Evolutionary conservation across 257 asterid genomes (phyloP).

Genomic region (Penstemon barbatus): DNA sequence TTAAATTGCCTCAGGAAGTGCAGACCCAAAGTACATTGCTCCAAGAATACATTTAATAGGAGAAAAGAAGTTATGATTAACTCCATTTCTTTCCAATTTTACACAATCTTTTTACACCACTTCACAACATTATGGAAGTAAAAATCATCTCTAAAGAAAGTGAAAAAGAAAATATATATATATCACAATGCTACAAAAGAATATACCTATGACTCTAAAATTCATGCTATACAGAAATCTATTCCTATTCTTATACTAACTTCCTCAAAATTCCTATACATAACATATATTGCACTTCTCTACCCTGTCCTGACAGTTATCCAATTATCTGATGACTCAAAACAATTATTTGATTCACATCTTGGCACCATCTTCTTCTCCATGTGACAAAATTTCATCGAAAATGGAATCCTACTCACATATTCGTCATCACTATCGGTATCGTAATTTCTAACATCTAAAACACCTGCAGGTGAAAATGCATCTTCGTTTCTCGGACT

Average conservation of each 20-base stretch:
- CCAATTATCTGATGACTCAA: slow-evolving; percentile 47
- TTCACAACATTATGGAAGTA: too few relatives aligned
- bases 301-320: slow-evolving; percentile 52
- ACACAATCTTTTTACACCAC: too few relatives aligned
- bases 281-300: not conserved
- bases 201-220: too few relatives aligned
- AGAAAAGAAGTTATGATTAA: too few relatives aligned
- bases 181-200: too few relatives aligned
- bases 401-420: slow-evolving; percentile 22
- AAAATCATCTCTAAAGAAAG: too few relatives aligned
- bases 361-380: slow-evolving; percentile 13
- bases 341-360: slow-evolving; percentile 1
- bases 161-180: too few relatives aligned
- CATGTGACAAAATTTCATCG: slow-evolving; percentile 24
- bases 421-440: slow-evolving; percentile 29
- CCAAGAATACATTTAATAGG: too few relatives aligned
- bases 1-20: too few relatives aligned
- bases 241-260: not conserved
- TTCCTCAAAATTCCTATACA: slow-evolving; percentile 6
- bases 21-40: too few relatives aligned
- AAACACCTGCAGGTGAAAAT: slow-evolving; percentile 52
- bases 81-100: too few relatives aligned
- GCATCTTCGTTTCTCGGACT: not conserved
- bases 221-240: not conserved
- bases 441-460: slow-evolving; percentile 37